Conservation (phyloP, 2,329 filamentous ascomycete species). For the Talaromyces sp. region DNA sequence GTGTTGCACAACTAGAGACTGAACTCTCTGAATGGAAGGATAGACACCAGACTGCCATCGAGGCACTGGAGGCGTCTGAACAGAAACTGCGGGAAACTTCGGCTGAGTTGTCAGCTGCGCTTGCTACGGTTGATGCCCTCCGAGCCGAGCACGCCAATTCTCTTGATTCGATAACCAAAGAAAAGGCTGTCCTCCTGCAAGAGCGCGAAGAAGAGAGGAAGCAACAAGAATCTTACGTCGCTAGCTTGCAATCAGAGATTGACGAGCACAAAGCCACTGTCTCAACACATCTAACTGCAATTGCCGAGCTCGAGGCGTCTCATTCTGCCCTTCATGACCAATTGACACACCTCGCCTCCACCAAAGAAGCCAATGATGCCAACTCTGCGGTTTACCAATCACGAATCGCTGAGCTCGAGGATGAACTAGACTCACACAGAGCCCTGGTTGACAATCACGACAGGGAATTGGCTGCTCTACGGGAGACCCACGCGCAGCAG, state of each 20-base stretch:
- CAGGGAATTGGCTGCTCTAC: slow-evolving; percentile 51
- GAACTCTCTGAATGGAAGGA: slow-evolving; percentile 73
- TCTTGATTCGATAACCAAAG: slow-evolving; percentile 31
- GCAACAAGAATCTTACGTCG: slow-evolving; percentile 61
- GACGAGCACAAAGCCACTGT: slow-evolving; percentile 77
- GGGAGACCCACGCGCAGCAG: slow-evolving; percentile 52
- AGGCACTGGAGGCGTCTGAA: slow-evolving; percentile 71
- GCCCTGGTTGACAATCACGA: slow-evolving; percentile 31
- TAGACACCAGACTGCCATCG: slow-evolving; percentile 70
- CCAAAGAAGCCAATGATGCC: slow-evolving; percentile 56
- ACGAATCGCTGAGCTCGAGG: slow-evolving; percentile 56
- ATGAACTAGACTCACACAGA: slow-evolving; percentile 58
- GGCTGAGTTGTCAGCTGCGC: slow-evolving; percentile 67
- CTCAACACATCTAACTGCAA: slow-evolving; percentile 64
- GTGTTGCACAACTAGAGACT: slow-evolving; percentile 64
- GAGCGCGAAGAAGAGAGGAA: slow-evolving; percentile 52
- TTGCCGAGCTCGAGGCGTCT: slow-evolving; percentile 71
- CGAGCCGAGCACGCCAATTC: slow-evolving; percentile 41
- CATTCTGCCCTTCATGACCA: slow-evolving; percentile 66
- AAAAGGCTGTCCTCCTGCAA: slow-evolving; percentile 44
- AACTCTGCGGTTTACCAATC: slow-evolving; percentile 46
- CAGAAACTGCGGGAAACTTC: slow-evolving; percentile 70
- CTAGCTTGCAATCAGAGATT: slow-evolving; percentile 68
- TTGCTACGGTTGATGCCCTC: slow-evolving; percentile 54
- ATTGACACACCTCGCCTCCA: slow-evolving; percentile 64